Evolutionary conservation across 345 rosid species (phyloP).

Genomic region (Eutrema yunnanense): DNA sequence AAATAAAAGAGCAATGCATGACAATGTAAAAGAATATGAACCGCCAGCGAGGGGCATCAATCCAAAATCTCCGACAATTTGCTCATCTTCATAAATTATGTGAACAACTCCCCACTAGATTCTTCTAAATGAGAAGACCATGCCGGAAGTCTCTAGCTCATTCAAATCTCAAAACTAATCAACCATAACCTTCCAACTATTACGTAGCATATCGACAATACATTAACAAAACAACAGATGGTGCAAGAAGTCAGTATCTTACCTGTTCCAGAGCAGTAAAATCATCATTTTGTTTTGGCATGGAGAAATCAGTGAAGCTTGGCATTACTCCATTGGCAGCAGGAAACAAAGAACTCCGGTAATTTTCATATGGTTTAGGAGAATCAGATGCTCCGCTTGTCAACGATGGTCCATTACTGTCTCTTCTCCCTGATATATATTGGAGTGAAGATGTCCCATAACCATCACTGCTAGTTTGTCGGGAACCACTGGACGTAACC

Average conservation of each 20-base stretch:
- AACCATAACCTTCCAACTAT: slow-evolving; percentile 3
- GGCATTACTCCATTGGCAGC: slow-evolving; percentile 35
- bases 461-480: slow-evolving; percentile 33
- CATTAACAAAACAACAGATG: background rate
- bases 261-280: slow-evolving; percentile 96
- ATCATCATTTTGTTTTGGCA: slow-evolving; percentile 71
- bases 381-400: slow-evolving; percentile 24
- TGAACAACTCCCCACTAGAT: background rate
- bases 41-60: background rate
- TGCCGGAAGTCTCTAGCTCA: background rate
- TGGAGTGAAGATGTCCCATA: slow-evolving; percentile 33
- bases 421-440: slow-evolving; percentile 31
- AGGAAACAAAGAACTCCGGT: slow-evolving; percentile 30
- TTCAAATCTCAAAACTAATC: slow-evolving; percentile 1
- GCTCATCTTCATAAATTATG: background rate
- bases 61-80: slow-evolving; percentile 2
- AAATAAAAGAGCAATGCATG: background rate
- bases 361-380: slow-evolving; percentile 31
- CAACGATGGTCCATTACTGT: slow-evolving; percentile 32
- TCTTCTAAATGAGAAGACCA: background rate
- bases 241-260: slow-evolving; percentile 2
- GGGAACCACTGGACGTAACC: slow-evolving; percentile 30
- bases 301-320: slow-evolving; percentile 38
- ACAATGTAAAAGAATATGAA: background rate
- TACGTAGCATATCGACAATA: background rate